A percentile compares a stretch with the other conserved stretches of the same genome.
Conservation (phyloP, 257 asterid genomes). For the Jasminum sambac region DNA sequence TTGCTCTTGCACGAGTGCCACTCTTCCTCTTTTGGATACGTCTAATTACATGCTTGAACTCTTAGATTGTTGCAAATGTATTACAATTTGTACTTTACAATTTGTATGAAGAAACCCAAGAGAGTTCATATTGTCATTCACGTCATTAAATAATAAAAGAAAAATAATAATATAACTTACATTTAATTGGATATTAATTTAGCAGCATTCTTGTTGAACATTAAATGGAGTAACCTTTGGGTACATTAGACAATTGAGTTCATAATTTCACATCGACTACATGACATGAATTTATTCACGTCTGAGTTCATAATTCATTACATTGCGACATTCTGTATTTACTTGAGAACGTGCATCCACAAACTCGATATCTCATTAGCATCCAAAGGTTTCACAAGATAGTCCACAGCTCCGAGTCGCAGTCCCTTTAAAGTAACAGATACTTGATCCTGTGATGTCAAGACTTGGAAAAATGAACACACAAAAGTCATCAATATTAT, state of each 20-base stretch:
- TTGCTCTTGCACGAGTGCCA: too few relatives aligned
- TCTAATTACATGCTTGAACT: too few relatives aligned
- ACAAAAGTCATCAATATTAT: background rate
- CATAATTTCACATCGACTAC: background rate
- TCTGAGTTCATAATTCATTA: background rate
- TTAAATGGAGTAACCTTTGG: background rate
- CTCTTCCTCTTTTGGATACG: too few relatives aligned
- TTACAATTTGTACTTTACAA: too few relatives aligned
- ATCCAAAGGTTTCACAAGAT: background rate
- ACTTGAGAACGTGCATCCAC: background rate
- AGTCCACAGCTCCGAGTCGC: constrained; percentile 3
- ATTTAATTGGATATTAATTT: background rate
- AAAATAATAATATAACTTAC: background rate
- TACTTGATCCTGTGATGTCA: background rate
- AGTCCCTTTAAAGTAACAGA: background rate
- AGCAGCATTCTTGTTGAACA: background rate
- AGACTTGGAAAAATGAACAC: background rate
- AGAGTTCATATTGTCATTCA: background rate
- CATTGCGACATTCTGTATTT: background rate
- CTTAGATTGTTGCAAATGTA: too few relatives aligned
- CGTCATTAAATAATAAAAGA: background rate
- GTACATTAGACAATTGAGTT: background rate
- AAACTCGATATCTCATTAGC: background rate
- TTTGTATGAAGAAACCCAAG: too few relatives aligned
- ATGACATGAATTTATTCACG: background rate